Evolutionary conservation across 1,284 basidiomycete species (phyloP), one percentile per base, ranked within the genome.

Genomic region (Papiliotrema nemorosa): DNA sequence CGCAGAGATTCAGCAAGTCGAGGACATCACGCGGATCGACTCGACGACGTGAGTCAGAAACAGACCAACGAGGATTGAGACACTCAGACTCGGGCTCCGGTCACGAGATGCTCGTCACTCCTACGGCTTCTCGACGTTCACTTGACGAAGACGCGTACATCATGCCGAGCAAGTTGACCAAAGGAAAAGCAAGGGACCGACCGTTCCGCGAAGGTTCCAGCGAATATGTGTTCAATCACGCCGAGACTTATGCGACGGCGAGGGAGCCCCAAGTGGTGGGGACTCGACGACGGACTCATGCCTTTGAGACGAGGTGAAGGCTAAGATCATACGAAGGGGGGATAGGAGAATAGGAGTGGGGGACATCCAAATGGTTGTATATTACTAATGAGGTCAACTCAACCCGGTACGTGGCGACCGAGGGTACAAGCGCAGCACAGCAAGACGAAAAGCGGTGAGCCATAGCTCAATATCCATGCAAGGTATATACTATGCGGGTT

Each of bases 181-280:
- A 33, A 21, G 9, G 20, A 14, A 21, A 21, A 14, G 26, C 25
- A 24, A 25, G 40, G 26, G 9, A 20, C 5, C 12, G 44, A 36
- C 16, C 26, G 21, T 9, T 37, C 4, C 12, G 21, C n/a, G n/a
- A n/a, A 24, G 31, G 26, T 7, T 25, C n/a, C 5, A n/a, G 7
- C 5, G 42, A 14, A 18, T 14, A 25, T n/a, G 44, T 36, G 12
- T 6, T 22, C 12, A 36, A 12, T 22, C 12, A 22, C 5, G 34
- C 21, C 6, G 16, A 35, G 12, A 34, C 33, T 16, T 5, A 18
- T 16, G 44, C 41, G 9, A 59, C 54, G 5, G 60, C 54, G 1
- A 55, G 59, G 13, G 57, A 63, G n/a, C 49, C 54, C 10, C 43
- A 58, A 5, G 60, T 65, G 0, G 41, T 62, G n/a, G 65, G 63